These are phyloP conservation scores for Sophora flavescens DNA, from an alignment of 306 rosid genomes.

Conservation along the genomic window DNA sequence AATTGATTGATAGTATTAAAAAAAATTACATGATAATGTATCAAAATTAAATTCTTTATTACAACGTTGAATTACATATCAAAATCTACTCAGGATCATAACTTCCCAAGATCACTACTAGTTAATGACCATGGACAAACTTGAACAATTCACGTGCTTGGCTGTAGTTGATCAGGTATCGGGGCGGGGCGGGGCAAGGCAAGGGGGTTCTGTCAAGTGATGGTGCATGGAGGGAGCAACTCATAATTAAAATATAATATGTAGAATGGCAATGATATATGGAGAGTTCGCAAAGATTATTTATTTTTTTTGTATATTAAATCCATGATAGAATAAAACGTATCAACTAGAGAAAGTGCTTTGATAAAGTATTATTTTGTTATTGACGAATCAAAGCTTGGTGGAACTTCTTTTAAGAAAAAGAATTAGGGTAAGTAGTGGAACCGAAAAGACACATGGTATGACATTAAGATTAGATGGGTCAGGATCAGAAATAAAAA, in stretches of 20 bases:
- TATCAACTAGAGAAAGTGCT: conserved; percentile 43
- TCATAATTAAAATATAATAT: background rate
- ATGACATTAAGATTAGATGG: conserved; percentile 33
- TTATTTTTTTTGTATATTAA: conserved; percentile 26
- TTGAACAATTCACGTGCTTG: background rate
- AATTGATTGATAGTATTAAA: too few relatives aligned
- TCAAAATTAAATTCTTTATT: too few relatives aligned
- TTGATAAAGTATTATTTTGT: conserved; percentile 45
- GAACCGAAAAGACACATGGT: conserved; percentile 56
- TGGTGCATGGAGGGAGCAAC: conserved; percentile 7
- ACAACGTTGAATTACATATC: too few relatives aligned
- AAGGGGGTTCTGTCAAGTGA: background rate
- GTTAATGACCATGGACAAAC: too few relatives aligned
- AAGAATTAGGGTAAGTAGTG: conserved; percentile 51
- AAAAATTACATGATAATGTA: too few relatives aligned
- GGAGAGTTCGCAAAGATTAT: conserved; percentile 9
- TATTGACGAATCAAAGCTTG: conserved; percentile 39
- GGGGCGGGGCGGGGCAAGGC: background rate
- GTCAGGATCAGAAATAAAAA: conserved; percentile 52
- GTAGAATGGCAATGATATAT: background rate
- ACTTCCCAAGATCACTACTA: too few relatives aligned
- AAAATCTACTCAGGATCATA: too few relatives aligned
- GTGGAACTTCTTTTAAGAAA: conserved; percentile 52
- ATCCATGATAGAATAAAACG: conserved; percentile 33
- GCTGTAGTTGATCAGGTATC: background rate